These are phyloP conservation scores for Botrytis medusae DNA, from an alignment of 2,329 filamentous ascomycete species.

Conservation along the genomic window DNA sequence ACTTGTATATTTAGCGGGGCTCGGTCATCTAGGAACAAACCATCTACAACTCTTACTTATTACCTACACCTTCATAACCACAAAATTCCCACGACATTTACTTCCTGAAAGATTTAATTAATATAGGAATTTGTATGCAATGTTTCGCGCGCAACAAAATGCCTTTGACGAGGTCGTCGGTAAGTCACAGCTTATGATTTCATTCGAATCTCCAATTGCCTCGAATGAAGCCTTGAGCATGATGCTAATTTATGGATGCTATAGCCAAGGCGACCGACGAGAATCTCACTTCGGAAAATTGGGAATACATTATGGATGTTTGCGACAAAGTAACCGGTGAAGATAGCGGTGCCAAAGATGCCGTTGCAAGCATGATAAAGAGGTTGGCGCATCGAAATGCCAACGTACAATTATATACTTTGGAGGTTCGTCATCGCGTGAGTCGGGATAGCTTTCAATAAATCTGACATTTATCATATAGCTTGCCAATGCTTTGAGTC, in stretches of 20 bases:
- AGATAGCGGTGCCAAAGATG: constrained; percentile 59
- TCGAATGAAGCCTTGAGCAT: not conserved
- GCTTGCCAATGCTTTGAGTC: constrained; percentile 70
- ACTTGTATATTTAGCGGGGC: constrained; percentile 16
- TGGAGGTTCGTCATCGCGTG: constrained; percentile 50
- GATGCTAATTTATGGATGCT: constrained; percentile 29
- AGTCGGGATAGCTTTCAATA: not conserved
- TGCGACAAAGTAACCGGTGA: constrained; percentile 45
- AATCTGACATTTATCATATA: constrained; percentile 37
- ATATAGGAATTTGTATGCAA: constrained; percentile 34
- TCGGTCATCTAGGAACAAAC: not conserved
- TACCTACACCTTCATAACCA: constrained; percentile 8
- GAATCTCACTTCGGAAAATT: constrained; percentile 76
- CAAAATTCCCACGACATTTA: constrained; percentile 7
- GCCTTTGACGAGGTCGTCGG: constrained; percentile 69
- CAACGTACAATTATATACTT: constrained; percentile 75
- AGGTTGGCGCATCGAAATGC: constrained; percentile 72
- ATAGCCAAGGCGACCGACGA: constrained; percentile 88
- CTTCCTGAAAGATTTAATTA: not conserved
- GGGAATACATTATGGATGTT: constrained; percentile 57
- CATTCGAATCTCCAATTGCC: constrained; percentile 20
- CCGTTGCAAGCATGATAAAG: constrained; percentile 71
- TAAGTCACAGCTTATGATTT: constrained; percentile 43
- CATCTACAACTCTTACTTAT: constrained; percentile 1
- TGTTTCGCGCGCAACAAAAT: constrained; percentile 65